Base-by-base conservation (phyloP, 2,329 filamentous ascomycete genomes). In the Monosporascus sp. region DNA sequence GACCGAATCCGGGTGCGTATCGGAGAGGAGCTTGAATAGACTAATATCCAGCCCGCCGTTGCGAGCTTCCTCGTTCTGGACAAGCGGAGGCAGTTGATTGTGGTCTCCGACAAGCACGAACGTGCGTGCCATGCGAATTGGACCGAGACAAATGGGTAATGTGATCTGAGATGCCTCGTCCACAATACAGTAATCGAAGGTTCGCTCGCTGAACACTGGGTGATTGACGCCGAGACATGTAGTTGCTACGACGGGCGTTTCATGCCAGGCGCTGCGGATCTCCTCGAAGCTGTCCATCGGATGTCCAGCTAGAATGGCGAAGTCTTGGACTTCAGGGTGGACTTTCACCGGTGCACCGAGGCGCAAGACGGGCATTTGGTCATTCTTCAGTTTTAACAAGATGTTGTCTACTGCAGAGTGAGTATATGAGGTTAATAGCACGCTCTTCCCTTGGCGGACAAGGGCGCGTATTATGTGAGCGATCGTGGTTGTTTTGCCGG, bases 401-500 rank as follows among this genome's bases (percentile, higher is more conserved):
- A 99, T 99, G 60, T 99, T 99, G 80, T 99, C 94, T 3, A 99
- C 94, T 3, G 94, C 94, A 1, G 92, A 96, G 67, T 99, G 94
- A 0, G 94, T 99, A 69, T 97, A 97, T 0, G 92, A 97, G 0
- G 94, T 95, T 41, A 99, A 76, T 7, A 99, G 76, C 16, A 99
- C 91, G 52, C 89, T 96, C 73, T 97, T 97, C 11, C 91, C 88
- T 68, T 96, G 89, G 0, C 87, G 85, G 5, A 94, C 87, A 31
- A 99, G 78, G 1, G 93, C 90, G 45, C 90, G 86, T 63, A 99
- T 97, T 61, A 99, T 97, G 68, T 97, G 92, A 5, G 93, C 91
- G 65, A 99, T 97, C 0, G 94, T 99, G 0, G 94, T 99, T 3
- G 94, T 99, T 72, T 99, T 99, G 54, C 94, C 94, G 0, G 94